These are phyloP conservation scores for Zymoseptoria crescenta DNA, from an alignment of 2,329 filamentous ascomycete genomes.

Conservation along the genomic window DNA sequence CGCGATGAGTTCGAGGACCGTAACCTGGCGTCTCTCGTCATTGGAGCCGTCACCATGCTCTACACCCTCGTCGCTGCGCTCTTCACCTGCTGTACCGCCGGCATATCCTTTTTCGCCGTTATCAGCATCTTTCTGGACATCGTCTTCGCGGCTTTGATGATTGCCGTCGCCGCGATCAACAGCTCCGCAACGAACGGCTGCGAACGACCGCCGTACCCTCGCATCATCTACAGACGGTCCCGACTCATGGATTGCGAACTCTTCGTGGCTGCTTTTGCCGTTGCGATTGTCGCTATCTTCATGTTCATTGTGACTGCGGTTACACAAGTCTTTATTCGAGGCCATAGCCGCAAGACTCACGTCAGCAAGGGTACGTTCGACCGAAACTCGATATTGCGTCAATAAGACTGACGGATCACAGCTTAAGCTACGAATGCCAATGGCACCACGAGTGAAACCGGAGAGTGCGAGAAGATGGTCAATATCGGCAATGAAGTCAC, in stretches of 20 bases:
- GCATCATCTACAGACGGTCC: background rate
- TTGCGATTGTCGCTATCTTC: background rate
- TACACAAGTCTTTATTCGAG: slow-evolving; percentile 1
- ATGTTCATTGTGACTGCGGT: slow-evolving; percentile 1
- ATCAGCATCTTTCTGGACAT: slow-evolving; percentile 5
- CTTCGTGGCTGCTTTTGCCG: slow-evolving; percentile 3
- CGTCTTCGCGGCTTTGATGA: slow-evolving; percentile 6
- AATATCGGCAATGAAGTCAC: background rate
- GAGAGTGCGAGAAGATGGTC: background rate
- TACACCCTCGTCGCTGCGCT: slow-evolving; percentile 2
- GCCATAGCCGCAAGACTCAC: background rate
- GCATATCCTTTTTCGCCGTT: slow-evolving; percentile 2
- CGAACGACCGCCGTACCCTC: background rate
- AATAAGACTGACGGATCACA: background rate
- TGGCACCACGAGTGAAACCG: background rate
- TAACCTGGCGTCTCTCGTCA: slow-evolving; percentile 5
- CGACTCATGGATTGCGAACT: background rate
- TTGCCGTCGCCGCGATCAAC: slow-evolving; percentile 9
- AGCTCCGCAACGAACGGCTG: slow-evolving; percentile 1
- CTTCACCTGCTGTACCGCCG: slow-evolving; percentile 7
- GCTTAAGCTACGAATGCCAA: background rate
- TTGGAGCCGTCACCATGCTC: slow-evolving; percentile 1
- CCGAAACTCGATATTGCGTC: background rate
- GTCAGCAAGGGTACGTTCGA: background rate
- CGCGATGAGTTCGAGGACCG: background rate